Evolutionary conservation across 2,329 filamentous ascomycete genomes (phyloP), one percentile per base, ranked within the genome.

Genomic region (Neonectria neomacrospora): DNA sequence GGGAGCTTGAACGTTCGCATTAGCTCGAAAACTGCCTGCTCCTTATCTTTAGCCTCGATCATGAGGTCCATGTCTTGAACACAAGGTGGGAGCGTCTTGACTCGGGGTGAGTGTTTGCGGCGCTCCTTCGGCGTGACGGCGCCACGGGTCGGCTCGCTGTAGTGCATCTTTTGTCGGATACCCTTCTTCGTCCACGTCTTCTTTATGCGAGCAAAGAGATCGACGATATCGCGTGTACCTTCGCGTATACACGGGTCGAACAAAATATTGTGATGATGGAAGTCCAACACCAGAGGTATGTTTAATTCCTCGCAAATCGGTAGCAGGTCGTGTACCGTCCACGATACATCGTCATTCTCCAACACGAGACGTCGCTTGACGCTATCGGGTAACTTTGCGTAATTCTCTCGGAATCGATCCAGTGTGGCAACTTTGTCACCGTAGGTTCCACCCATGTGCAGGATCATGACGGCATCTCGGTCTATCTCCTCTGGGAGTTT

Each of bases 41-140:
- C 95, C 78, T 98, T 98, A 75, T 97, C 95, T 77, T 98, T 98
- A 51, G 95, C 95, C 80, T 98, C 95, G 64, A 98, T 97, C 95
- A 98, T 98, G n/a, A 98, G 83, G 74, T 97, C 95, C 91, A 96
- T 96, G 32, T 91, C 89, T 1, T 87, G 81, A 4, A 89, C 84
- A 72, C 95, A 97, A 0, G 95, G 94, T 1, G 95, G 95, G 1
- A 98, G 79, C 1, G 89, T 91, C 67, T 85, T 85, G 2, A 97
- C 93, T 9, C 95, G 87, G 0, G 93, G 85, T 37, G 89, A 93
- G 74, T 98, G 95, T 78, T 97, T 97, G 62, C 95, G 86, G 28
- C 94, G 84, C 68, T 97, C 91, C 0, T 88, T 86, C 0, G 86
- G 86, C 1, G 94, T 97, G 42, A 97, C 86, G 1, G 94, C 93